Percentiles rank a stretch among this genome's conserved stretches.
These are phyloP conservation scores for Candida tunisiensis DNA, from an alignment of 1,139 yeast genomes.

Conservation along the genomic window DNA sequence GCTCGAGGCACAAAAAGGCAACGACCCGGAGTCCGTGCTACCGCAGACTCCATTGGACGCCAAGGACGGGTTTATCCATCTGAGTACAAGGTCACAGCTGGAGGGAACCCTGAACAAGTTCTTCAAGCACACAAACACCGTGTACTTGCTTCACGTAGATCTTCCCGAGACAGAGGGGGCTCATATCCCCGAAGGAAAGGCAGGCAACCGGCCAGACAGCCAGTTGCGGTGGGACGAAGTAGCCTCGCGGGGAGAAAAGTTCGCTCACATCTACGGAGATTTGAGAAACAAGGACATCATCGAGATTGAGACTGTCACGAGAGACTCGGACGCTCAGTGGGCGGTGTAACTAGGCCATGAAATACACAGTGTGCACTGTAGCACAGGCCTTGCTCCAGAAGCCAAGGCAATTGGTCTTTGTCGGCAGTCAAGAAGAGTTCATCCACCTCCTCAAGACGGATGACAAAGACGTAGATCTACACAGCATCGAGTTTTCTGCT, in stretches of 20 bases:
- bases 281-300: slow-evolving; percentile 11
- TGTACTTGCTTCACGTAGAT: slow-evolving; percentile 11
- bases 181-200: slow-evolving; percentile 9
- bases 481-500: too few species aligned
- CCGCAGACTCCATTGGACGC: slow-evolving; percentile 13
- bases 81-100: slow-evolving; percentile 12
- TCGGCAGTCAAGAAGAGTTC: too few species aligned
- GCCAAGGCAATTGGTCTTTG: too few species aligned
- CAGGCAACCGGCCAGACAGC: slow-evolving; percentile 12
- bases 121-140: slow-evolving; percentile 7
- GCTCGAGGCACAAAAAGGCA: slow-evolving; percentile 11
- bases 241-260: slow-evolving; percentile 9
- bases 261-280: slow-evolving; percentile 15
- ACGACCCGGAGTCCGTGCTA: slow-evolving; percentile 9
- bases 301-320: slow-evolving; percentile 6
- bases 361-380: too few species aligned
- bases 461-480: too few species aligned
- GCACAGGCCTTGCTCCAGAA: too few species aligned
- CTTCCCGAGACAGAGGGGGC: slow-evolving; percentile 9
- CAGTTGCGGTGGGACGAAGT: slow-evolving; percentile 14
- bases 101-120: slow-evolving; percentile 11
- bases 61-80: slow-evolving; percentile 15
- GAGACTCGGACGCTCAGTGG: too few species aligned
- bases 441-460: too few species aligned
- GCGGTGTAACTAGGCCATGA: too few species aligned